Conservation (phyloP, 2,329 filamentous ascomycete genomes). For the Huntiella abstrusa region DNA sequence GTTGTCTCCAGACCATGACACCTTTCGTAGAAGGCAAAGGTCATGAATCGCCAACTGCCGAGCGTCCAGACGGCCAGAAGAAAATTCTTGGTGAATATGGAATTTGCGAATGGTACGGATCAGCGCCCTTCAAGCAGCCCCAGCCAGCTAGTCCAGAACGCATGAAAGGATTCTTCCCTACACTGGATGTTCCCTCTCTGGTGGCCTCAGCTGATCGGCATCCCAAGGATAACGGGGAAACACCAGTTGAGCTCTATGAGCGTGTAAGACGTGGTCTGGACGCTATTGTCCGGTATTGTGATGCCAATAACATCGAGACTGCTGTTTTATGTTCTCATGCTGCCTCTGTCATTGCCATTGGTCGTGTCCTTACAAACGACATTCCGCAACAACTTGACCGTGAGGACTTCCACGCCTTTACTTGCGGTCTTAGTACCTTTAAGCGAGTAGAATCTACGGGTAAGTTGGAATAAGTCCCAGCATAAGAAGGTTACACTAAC, state of each 20-base stretch:
- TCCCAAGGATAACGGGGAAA: conserved; percentile 46
- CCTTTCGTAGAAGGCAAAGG: conserved; percentile 42
- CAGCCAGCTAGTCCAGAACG: conserved; percentile 45
- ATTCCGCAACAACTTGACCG: conserved; percentile 53
- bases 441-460: conserved; percentile 8
- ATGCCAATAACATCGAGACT: conserved; percentile 47
- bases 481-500: neutral
- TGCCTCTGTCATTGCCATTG: conserved; percentile 71
- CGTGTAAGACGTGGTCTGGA: conserved; percentile 53
- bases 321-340: conserved; percentile 79
- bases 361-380: conserved; percentile 58
- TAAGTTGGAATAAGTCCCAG: neutral
- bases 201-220: conserved; percentile 45
- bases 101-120: conserved; percentile 77
- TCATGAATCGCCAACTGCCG: conserved; percentile 9
- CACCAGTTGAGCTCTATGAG: conserved; percentile 59
- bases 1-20: conserved; percentile 67
- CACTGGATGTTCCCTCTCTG: conserved; percentile 36
- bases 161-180: conserved; percentile 50
- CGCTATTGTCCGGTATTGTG: conserved; percentile 52
- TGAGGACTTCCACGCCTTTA: conserved; percentile 74
- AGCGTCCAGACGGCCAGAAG: conserved; percentile 15
- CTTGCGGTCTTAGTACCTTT: conserved; percentile 59
- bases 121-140: conserved; percentile 71
- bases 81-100: conserved; percentile 36